Base-by-base conservation (phyloP, 75 land plant species). In the Pinus taeda region DNA sequence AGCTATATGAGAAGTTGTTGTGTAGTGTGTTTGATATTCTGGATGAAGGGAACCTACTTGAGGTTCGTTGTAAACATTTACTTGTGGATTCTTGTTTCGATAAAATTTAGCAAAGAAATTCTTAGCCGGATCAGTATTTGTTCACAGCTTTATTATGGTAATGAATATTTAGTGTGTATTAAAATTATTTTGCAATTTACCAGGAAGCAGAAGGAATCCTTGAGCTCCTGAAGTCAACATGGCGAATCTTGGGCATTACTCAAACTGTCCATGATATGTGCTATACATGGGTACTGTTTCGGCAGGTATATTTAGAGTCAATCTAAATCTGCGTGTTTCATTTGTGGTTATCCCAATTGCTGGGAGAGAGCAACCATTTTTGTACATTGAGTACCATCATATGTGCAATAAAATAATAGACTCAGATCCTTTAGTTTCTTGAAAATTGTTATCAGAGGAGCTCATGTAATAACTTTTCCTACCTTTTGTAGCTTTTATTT, bases 231-330 rank as follows among this genome's bases (percentile, higher is more conserved):
- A 77, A 77, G 57, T 77, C 53, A 26, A 80, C 81, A 26, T 80
- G 81, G 81, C 45, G 77, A 45, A 53, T 80, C 21, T 62, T 80
- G 64, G 81, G 81, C 7, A 78, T 80, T 20, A 80, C 81, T 59
- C 81, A 80, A 77, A 77, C 81, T 60, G 30, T 80, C 3, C 81
- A 80, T 77, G 80, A 80, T 59, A 55, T 71, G n/a, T 80, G 81
- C 56, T 80, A 80, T 77, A 17, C 81, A 8, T 80, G 81, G 81
- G 81, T 77, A 7, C 55, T 80, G 36, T 80, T 80, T 59, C 81
- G 71, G 0, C 81, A 80, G 81, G 81, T 80, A 80, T 58, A 2
- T 4, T 3, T 39, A 45, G 71, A 39, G 49, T 36, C n/a, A 39
- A 2, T 18, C 71, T 17, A 17, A 37, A 18, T 18, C 39, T 39